Evolutionary conservation across 805 yeast genomes (phyloP).

Genomic region (Torulaspora gathmanii): DNA sequence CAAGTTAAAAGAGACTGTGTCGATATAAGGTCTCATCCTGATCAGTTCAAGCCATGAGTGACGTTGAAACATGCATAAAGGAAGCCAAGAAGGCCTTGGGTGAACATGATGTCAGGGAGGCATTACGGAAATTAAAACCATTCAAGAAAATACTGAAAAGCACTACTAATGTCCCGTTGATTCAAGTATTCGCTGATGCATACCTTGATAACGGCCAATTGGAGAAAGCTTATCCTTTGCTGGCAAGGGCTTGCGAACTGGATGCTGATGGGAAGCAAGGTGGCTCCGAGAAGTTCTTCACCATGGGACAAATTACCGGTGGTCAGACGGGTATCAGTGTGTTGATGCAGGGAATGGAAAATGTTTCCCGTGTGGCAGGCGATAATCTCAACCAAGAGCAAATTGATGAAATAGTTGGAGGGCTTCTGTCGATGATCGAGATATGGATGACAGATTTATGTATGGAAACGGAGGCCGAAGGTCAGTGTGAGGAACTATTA

Average conservation of each 20-base stretch:
- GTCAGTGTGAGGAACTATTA: constrained; percentile 68
- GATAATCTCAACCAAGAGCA: constrained; percentile 37
- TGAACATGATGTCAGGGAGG: constrained; percentile 33
- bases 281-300: constrained; percentile 72
- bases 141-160: constrained; percentile 27
- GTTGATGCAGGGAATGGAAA: constrained; percentile 58
- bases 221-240: constrained; percentile 65
- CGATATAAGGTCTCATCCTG: neutral
- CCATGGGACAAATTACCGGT: constrained; percentile 87
- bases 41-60: constrained; percentile 14
- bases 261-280: constrained; percentile 66
- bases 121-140: constrained; percentile 36
- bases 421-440: constrained; percentile 80
- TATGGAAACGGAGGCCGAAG: constrained; percentile 87
- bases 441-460: constrained; percentile 98
- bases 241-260: constrained; percentile 55
- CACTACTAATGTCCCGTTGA: constrained; percentile 38
- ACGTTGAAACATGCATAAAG: constrained; percentile 13
- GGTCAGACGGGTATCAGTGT: constrained; percentile 66
- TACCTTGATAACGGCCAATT: constrained; percentile 75
- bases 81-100: constrained; percentile 26
- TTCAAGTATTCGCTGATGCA: constrained; percentile 68
- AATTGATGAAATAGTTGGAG: constrained; percentile 63
- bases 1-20: constrained; percentile 2
- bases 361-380: constrained; percentile 25